Conservation (phyloP, 2,329 filamentous ascomycete species). For the Exserohilum turcica region DNA sequence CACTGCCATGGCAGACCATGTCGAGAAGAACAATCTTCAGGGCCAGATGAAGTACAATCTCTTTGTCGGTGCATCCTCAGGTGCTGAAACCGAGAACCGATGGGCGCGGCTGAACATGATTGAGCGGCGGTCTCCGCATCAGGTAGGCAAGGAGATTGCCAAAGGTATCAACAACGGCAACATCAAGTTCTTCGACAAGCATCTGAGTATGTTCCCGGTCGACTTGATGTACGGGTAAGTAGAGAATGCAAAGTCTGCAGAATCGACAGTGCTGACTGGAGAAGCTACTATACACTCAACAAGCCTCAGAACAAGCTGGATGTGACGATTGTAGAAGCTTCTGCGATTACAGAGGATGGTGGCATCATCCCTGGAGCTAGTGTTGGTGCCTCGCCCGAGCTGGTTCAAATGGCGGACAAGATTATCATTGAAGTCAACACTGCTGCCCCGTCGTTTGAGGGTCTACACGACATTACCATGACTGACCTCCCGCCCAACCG, state of each 20-base stretch:
- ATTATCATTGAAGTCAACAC: slow-evolving; percentile 95
- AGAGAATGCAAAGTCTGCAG: slow-evolving; percentile 6
- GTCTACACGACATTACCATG: slow-evolving; percentile 85
- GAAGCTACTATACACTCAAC: slow-evolving; percentile 80
- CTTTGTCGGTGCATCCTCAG: slow-evolving; percentile 88
- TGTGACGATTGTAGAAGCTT: slow-evolving; percentile 83
- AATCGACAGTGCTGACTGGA: slow-evolving; percentile 7
- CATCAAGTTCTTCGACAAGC: slow-evolving; percentile 94
- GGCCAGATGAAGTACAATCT: slow-evolving; percentile 84
- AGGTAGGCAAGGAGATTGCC: slow-evolving; percentile 87
- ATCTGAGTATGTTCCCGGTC: slow-evolving; percentile 88
- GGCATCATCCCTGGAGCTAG: slow-evolving; percentile 87
- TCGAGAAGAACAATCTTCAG: slow-evolving; percentile 80
- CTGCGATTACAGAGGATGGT: slow-evolving; percentile 84
- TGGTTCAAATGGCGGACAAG: slow-evolving; percentile 91
- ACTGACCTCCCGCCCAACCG: slow-evolving; percentile 79
- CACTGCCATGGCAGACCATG: slow-evolving; percentile 82
- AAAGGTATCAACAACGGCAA: slow-evolving; percentile 88
- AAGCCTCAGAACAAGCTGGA: slow-evolving; percentile 75
- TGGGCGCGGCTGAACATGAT: slow-evolving; percentile 94
- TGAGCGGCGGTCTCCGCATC: slow-evolving; percentile 80
- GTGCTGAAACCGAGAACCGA: slow-evolving; percentile 87
- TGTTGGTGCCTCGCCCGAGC: slow-evolving; percentile 82
- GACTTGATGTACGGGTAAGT: slow-evolving; percentile 73
- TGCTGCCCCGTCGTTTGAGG: slow-evolving; percentile 80